phyloP scores from a whole-genome alignment of 441 rosid species.

The Jatropha multifida region DNA sequence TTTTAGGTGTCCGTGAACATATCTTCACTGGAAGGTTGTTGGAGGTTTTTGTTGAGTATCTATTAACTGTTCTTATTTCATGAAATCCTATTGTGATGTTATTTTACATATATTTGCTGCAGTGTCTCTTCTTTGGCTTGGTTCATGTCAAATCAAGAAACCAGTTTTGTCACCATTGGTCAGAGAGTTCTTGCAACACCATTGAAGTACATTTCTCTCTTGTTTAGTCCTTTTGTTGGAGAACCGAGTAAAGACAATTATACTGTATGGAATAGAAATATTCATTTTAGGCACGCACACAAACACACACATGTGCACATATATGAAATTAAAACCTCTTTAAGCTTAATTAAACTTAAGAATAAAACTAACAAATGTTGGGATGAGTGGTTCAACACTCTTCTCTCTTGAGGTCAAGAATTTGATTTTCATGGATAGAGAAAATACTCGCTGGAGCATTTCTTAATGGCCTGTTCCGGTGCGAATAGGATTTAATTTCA shows the following conservation, averaged over 20 bases:
- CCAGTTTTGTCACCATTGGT: slow-evolving; percentile 93
- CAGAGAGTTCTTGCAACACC: slow-evolving; percentile 98
- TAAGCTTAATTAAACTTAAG: neutral
- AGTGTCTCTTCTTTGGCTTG: slow-evolving; percentile 98
- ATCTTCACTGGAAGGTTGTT: slow-evolving; percentile 90
- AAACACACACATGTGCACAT: neutral
- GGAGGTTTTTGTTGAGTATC: slow-evolving; percentile 7
- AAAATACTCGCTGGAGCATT: too few relatives aligned
- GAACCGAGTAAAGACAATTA: neutral
- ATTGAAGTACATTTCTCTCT: slow-evolving; percentile 56
- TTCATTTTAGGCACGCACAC: neutral
- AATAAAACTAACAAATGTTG: neutral
- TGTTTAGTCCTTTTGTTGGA: slow-evolving; percentile 8
- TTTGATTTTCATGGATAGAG: too few relatives aligned
- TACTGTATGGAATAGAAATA: neutral
- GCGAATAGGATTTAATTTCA: too few relatives aligned
- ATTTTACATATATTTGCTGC: slow-evolving; percentile 24
- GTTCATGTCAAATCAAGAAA: slow-evolving; percentile 98
- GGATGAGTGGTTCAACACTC: too few relatives aligned
- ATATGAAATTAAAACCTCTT: neutral
- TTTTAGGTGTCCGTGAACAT: slow-evolving; percentile 95
- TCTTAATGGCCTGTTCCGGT: too few relatives aligned
- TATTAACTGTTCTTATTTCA: neutral
- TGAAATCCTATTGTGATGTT: slow-evolving; percentile 19
- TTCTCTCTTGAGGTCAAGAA: too few relatives aligned